Evolutionary conservation across 2,329 filamentous ascomycete genomes (phyloP), one percentile per base, ranked within the genome.

Genomic region (Claviceps sp.): DNA sequence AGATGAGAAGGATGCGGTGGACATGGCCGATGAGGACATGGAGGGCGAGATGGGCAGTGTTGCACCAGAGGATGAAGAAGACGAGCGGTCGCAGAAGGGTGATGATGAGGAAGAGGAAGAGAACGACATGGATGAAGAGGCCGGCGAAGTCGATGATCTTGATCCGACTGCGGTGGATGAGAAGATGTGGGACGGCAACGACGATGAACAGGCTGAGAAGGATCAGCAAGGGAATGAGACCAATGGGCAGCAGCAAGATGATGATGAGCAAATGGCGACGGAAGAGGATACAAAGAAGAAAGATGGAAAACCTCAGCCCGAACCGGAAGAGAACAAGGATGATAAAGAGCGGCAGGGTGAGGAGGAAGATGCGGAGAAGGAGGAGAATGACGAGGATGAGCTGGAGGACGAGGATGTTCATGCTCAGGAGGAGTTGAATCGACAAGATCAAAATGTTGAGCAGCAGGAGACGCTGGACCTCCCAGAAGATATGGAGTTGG

Each of bases 141-240:
- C 86, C 5, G 93, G 90, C 1, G 86, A 89, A 61, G 89, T 97
- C 11, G 88, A 96, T 69, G 89, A 95, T 61, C 74, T 95, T 43
- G 91, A 95, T 59, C 85, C 89, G 13, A 86, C 82, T 16, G 87
- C 91, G 19, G 86, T 97, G 1, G 94, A 98, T 64, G 94, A 98
- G 71, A 98, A 97, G 74, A 89, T 97, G 79, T 98, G 93, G 93
- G 90, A 98, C 67, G 90, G 89, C 41, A 82, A 85, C 49, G 82
- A 85, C 50, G 84, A 88, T 44, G 78, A 90, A 45, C 82, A 90
- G 47, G 82, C 86, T 1, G 85, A 91, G 47, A 93, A 93, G 59
- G 86, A 96, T 45, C 85, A 88, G 61, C 75, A 88, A 62, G 84
- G 81, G 5, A 82, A 89, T 51, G 77, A 88, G 54, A 72, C 85